These are phyloP conservation scores for Hortaea werneckii DNA, from an alignment of 2,329 filamentous ascomycete genomes.

Conservation along the genomic window DNA sequence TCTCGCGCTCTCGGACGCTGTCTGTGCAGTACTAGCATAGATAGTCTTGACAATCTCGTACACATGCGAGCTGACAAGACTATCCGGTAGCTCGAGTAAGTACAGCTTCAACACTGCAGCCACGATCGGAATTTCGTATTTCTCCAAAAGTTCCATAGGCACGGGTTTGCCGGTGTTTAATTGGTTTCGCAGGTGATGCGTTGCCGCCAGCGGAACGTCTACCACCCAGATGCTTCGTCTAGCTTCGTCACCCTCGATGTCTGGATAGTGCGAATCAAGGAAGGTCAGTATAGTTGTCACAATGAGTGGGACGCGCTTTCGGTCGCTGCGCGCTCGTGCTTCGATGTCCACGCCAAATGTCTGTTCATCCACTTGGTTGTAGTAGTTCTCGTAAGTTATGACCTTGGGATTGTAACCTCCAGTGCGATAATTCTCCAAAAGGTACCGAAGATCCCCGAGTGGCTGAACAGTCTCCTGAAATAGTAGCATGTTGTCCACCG, in stretches of 20 bases:
- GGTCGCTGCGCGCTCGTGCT: constrained; percentile 80
- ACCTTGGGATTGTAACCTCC: constrained; percentile 86
- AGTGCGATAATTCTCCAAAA: constrained; percentile 93
- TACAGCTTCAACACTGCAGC: constrained; percentile 90
- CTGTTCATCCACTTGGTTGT: constrained; percentile 95
- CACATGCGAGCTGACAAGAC: constrained; percentile 93
- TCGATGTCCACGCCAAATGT: constrained; percentile 98
- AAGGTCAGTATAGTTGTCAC: constrained; percentile 91
- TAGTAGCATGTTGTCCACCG: constrained; percentile 96
- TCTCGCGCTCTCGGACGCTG: constrained; percentile 66
- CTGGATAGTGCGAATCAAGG: constrained; percentile 91
- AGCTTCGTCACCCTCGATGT: constrained; percentile 91
- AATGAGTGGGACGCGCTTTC: constrained; percentile 87
- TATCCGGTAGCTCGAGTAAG: constrained; percentile 89
- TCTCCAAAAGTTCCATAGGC: constrained; percentile 63
- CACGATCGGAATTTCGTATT: constrained; percentile 89
- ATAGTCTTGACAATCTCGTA: constrained; percentile 99
- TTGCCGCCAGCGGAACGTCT: constrained; percentile 76
- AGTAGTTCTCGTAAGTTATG: constrained; percentile 95
- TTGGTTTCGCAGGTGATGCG: constrained; percentile 69
- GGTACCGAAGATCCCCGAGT: constrained; percentile 75
- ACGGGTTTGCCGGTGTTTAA: constrained; percentile 83
- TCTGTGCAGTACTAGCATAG: constrained; percentile 71
- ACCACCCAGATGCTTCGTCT: constrained; percentile 87
- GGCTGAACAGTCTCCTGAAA: constrained; percentile 99